Conservation (phyloP, 148 eudicot genomes). For the Suaeda aralocaspica region DNA sequence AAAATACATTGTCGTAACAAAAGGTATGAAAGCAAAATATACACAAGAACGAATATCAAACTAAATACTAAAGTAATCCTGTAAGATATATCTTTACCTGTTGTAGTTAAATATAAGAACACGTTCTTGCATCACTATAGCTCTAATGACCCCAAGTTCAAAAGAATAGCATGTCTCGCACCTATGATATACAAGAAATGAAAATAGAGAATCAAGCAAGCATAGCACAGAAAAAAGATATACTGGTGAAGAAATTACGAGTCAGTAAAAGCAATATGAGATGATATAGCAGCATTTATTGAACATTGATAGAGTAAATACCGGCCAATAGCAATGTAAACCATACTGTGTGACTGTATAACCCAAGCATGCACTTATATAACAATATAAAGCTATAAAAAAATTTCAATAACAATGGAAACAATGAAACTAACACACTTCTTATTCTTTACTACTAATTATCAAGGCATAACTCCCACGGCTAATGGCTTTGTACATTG, state of each 20-base stretch:
- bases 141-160: conserved; percentile 93
- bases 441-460: background rate
- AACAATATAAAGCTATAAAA: too few species aligned
- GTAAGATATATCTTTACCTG: conserved; percentile 46
- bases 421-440: too few species aligned
- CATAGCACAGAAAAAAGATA: background rate
- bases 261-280: background rate
- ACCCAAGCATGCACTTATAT: background rate
- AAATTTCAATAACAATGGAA: too few species aligned
- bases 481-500: too few species aligned
- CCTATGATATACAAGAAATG: conserved; percentile 40
- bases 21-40: background rate
- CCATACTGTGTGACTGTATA: too few species aligned
- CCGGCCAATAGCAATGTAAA: background rate
- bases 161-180: conserved; percentile 89
- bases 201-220: conserved; percentile 14
- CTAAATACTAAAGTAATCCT: conserved; percentile 3
- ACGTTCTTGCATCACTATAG: conserved; percentile 90
- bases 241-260: background rate
- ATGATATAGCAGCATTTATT: background rate
- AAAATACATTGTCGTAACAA: conserved; percentile 14
- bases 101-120: conserved; percentile 91
- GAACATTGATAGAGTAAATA: background rate
- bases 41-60: conserved; percentile 9
- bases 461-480: background rate